A percentile compares a stretch with the other conserved stretches of the same genome.
Conservation (phyloP, 164 flowering plant species). For the Tinospora cordifolia region DNA sequence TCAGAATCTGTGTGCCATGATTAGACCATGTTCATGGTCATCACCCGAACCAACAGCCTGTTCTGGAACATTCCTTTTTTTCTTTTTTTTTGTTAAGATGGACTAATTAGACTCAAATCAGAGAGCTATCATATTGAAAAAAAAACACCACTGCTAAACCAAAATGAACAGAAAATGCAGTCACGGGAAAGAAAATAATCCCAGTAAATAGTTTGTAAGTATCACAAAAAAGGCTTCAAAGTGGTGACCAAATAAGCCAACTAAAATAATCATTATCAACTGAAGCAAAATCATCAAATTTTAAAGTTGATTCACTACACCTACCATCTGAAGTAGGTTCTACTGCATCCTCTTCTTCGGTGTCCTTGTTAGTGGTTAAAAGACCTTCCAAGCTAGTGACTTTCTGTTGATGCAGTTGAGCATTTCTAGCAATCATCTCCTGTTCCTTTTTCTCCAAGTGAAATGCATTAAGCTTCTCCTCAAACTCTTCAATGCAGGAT, state of each 20-base stretch:
- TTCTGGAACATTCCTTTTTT: neutral
- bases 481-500: constrained; percentile 82
- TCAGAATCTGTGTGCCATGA: neutral
- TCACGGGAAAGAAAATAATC: neutral
- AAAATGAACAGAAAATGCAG: neutral
- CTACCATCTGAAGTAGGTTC: constrained; percentile 44
- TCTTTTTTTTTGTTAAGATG: neutral
- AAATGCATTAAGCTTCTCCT: constrained; percentile 72
- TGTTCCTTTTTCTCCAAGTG: constrained; percentile 84
- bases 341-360: constrained; percentile 34
- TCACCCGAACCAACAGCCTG: neutral
- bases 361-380: constrained; percentile 17
- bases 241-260: neutral
- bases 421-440: constrained; percentile 79
- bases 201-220: neutral
- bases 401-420: constrained; percentile 64
- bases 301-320: constrained; percentile 1
- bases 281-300: constrained; percentile 2
- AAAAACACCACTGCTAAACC: neutral
- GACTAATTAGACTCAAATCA: neutral
- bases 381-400: constrained; percentile 32
- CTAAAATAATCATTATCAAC: constrained; percentile 3
- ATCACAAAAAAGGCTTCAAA: neutral
- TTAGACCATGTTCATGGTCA: neutral
- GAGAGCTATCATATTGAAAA: neutral